A percentile compares a stretch with the other conserved stretches of the same genome.
Evolutionary conservation across 2,329 filamentous ascomycete species (phyloP).

Genomic region (Trichophyton equinum): DNA sequence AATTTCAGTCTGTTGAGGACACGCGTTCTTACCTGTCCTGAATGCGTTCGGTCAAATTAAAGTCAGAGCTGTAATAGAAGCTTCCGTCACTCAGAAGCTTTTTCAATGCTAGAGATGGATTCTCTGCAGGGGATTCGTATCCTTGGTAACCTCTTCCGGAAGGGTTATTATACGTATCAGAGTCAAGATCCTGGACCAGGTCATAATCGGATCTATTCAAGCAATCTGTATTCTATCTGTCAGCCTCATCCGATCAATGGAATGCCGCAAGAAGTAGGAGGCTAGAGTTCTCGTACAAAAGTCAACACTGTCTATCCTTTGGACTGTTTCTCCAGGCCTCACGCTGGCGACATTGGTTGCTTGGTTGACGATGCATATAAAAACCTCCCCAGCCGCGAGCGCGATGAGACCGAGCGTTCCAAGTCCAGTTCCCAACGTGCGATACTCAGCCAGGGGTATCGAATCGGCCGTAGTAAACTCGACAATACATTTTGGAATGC

Average conservation of each 20-base stretch:
- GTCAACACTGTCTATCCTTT: slow-evolving; percentile 73
- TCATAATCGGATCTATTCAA: slow-evolving; percentile 80
- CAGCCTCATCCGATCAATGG: slow-evolving; percentile 6
- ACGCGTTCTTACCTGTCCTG: slow-evolving; percentile 57
- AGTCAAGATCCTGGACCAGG: slow-evolving; percentile 49
- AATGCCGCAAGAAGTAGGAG: slow-evolving; percentile 1
- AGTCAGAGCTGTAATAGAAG: slow-evolving; percentile 98
- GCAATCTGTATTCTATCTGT: slow-evolving; percentile 49
- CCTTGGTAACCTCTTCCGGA: slow-evolving; percentile 43
- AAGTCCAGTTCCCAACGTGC: slow-evolving; percentile 63
- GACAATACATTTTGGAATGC: slow-evolving; percentile 62
- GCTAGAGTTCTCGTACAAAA: slow-evolving; percentile 44
- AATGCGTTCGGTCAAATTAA: slow-evolving; percentile 84
- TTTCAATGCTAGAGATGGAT: slow-evolving; percentile 80
- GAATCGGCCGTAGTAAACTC: slow-evolving; percentile 57
- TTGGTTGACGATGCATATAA: slow-evolving; percentile 76
- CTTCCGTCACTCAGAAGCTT: slow-evolving; percentile 87
- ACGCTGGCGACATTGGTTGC: slow-evolving; percentile 68
- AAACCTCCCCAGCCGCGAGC: slow-evolving; percentile 62
- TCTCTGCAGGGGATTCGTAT: slow-evolving; percentile 60
- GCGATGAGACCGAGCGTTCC: slow-evolving; percentile 84
- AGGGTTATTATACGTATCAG: slow-evolving; percentile 40
- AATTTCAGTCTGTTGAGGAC: not conserved
- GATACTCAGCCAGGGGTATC: slow-evolving; percentile 62
- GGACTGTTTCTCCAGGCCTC: slow-evolving; percentile 75